Evolutionary conservation across 2,329 filamentous ascomycete genomes (phyloP).

Genomic region (Monosporascus cannonballus): DNA sequence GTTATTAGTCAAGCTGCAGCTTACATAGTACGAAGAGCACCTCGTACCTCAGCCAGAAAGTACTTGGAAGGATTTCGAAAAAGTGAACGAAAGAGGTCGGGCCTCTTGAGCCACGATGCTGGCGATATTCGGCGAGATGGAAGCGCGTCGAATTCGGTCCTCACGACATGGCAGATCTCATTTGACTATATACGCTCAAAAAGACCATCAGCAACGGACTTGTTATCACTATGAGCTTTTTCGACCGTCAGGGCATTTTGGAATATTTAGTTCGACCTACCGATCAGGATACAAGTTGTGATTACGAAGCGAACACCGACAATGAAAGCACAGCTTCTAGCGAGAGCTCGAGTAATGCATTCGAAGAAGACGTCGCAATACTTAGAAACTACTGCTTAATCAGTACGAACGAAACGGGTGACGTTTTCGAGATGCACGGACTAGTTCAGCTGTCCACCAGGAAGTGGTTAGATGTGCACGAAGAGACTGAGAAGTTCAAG

Average conservation of each 20-base stretch:
- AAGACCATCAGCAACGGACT: slow-evolving; percentile 29
- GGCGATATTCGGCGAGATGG: slow-evolving; percentile 27
- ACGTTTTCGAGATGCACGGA: no score
- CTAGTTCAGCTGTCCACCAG: no score
- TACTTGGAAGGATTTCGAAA: slow-evolving; percentile 33
- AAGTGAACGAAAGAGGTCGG: slow-evolving; percentile 21
- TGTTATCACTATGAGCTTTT: slow-evolving; percentile 41
- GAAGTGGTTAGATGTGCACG: no score
- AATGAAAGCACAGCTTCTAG: not conserved
- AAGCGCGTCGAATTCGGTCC: slow-evolving; percentile 27
- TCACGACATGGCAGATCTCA: slow-evolving; percentile 30
- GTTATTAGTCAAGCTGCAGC: slow-evolving; percentile 29
- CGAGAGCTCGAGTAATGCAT: not conserved
- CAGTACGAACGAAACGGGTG: no score
- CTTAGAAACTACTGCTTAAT: no score
- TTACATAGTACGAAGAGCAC: slow-evolving; percentile 23
- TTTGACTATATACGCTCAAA: slow-evolving; percentile 29
- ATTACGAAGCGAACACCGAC: not conserved
- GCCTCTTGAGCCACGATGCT: slow-evolving; percentile 23
- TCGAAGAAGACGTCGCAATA: no score
- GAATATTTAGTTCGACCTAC: no score
- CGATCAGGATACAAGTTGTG: not conserved
- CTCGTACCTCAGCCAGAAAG: slow-evolving; percentile 22
- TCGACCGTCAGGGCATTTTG: slow-evolving; percentile 34
- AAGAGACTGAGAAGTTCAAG: no score